Conservation (phyloP, 1,139 yeast species). For the Zygosaccharomyces sapae region DNA sequence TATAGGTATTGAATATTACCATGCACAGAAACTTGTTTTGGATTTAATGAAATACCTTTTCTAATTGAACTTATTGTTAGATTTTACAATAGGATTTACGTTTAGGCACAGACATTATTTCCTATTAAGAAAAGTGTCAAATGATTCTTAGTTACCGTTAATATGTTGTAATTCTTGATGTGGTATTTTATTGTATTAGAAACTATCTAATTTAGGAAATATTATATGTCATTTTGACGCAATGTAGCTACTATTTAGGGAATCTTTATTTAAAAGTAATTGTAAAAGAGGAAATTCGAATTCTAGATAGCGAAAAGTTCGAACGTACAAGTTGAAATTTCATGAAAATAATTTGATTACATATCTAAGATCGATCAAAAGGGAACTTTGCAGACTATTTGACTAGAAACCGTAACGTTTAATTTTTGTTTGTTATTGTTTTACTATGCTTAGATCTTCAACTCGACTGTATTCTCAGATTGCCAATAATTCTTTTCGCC, state of each 20-base stretch:
- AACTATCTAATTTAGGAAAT: too few species aligned
- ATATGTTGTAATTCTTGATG: background rate
- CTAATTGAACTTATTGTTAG: background rate
- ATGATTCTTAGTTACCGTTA: background rate
- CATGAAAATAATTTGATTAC: too few species aligned
- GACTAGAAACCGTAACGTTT: background rate
- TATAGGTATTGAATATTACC: background rate
- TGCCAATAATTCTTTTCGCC: conserved; percentile 20
- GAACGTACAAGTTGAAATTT: too few species aligned
- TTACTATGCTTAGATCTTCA: conserved; percentile 14
- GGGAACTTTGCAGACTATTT: background rate
- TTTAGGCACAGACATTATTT: background rate
- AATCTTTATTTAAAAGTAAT: too few species aligned
- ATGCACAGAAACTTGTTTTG: too few species aligned
- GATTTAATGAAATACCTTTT: background rate
- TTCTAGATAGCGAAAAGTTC: too few species aligned
- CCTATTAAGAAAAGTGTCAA: background rate
- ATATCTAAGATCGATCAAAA: too few species aligned
- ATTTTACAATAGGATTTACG: background rate
- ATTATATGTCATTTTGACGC: too few species aligned
- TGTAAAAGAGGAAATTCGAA: too few species aligned
- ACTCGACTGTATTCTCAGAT: conserved; percentile 18
- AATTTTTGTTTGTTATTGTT: background rate
- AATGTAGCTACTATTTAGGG: too few species aligned
- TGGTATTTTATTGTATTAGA: background rate